Evolutionary conservation across 345 rosid species (phyloP), one percentile per base, ranked within the genome.

Genomic region (Ailanthus altissimus): DNA sequence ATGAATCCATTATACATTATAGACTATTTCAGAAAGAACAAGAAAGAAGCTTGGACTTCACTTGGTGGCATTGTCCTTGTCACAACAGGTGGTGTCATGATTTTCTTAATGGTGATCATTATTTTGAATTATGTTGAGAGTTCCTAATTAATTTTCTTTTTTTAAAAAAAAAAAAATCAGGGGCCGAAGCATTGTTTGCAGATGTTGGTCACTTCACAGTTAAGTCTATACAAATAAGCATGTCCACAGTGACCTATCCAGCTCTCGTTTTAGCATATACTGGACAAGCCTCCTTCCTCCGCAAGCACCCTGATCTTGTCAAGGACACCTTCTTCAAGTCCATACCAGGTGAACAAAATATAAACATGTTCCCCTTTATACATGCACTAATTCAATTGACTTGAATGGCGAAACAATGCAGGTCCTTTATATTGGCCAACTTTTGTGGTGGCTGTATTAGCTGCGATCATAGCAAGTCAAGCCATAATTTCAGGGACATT

Each of bases 191-290:
- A 2, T 58, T 90, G 58, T 90, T 90, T 60, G 91, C 89, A 0
- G 91, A 87, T 79, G 83, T 89, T 69, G 91, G 92, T 0, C 92
- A 90, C 70, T 90, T 89, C 77, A 75, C 85, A 0, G 79, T 87
- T 28, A 79, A 51, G 8, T 84, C 94, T 0, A 84, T 87, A 59
- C 91, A 83, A 49, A 45, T 87, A 2, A 86, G 94, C 66, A 77
- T 80, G 77, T 86, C 88, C 43, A 0, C 43, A 0, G 73, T 87
- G 8, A 66, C 84, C 0, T 70, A 82, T 50, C 94, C 94, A 1
- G 80, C 90, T 23, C 70, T 89, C 3, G 6, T 87, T 60, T 43
- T 82, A 16, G 84, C 90, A 0, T 89, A 89, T 9, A 28, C 75
- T 2, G 88, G 89, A 26, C 88, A 86, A 61, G 83, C 88, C 10